These are phyloP conservation scores for Agapanthus africanus DNA, from an alignment of 106 monocot species.

Conservation along the genomic window DNA sequence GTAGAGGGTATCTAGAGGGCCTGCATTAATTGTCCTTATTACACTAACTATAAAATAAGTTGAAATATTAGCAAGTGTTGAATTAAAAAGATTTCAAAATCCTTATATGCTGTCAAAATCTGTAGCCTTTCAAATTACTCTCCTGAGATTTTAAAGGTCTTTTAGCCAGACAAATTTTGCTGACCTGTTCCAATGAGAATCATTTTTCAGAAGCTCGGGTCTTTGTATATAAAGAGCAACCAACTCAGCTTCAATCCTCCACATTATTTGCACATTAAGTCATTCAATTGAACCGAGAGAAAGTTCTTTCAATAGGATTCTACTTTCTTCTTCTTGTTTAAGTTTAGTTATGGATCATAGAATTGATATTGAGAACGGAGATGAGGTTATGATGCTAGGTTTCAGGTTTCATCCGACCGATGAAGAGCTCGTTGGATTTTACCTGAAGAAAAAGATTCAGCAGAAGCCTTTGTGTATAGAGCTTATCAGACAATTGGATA, in stretches of 20 bases:
- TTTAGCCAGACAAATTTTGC: too few relatives aligned
- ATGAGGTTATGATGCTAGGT: constrained; percentile 60
- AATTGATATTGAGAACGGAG: constrained; percentile 44
- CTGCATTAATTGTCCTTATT: too few relatives aligned
- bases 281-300: background rate
- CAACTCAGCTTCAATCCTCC: background rate
- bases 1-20: background rate
- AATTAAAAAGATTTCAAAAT: too few relatives aligned
- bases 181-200: too few relatives aligned
- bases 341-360: constrained; percentile 39
- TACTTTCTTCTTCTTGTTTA: background rate
- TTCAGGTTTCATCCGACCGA: constrained; percentile 72
- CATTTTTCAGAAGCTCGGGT: too few relatives aligned
- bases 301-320: too few relatives aligned
- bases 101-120: too few relatives aligned
- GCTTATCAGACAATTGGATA: constrained; percentile 74
- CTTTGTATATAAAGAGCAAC: background rate
- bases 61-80: too few relatives aligned
- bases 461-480: constrained; percentile 59
- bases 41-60: too few relatives aligned
- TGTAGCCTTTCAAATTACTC: background rate
- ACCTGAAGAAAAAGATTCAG: constrained; percentile 67
- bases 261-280: background rate
- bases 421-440: constrained; percentile 73
- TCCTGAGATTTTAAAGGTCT: too few relatives aligned